Conservation (phyloP, 2,329 filamentous ascomycete species). For the Penicillium sp. region DNA sequence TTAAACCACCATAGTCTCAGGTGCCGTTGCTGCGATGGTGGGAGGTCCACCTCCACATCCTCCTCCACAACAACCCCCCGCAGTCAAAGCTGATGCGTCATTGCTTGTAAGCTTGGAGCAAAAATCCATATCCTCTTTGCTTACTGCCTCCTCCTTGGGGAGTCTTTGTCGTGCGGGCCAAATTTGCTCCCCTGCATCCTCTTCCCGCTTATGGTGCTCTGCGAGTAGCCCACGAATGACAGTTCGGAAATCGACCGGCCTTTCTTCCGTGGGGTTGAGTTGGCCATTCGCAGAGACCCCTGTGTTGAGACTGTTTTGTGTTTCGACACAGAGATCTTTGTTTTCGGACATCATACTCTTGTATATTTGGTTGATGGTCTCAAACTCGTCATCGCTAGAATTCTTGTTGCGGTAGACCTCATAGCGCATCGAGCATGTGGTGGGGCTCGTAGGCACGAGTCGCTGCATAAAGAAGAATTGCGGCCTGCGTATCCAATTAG, state of each 20-base stretch:
- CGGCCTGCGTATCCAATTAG: slow-evolving; percentile 37
- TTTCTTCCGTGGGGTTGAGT: slow-evolving; percentile 61
- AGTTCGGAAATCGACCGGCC: slow-evolving; percentile 57
- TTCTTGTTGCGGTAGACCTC: slow-evolving; percentile 64
- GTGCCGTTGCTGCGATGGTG: slow-evolving; percentile 5
- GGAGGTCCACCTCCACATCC: slow-evolving; percentile 16
- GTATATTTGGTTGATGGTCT: slow-evolving; percentile 58
- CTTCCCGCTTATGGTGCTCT: slow-evolving; percentile 50
- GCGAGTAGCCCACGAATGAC: slow-evolving; percentile 51
- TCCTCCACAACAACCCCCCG: slow-evolving; percentile 25
- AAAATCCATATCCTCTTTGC: slow-evolving; percentile 34
- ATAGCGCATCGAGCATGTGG: slow-evolving; percentile 57
- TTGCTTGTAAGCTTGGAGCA: slow-evolving; percentile 26
- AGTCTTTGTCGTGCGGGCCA: slow-evolving; percentile 51
- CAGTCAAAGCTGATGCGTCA: background rate
- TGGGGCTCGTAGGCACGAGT: slow-evolving; percentile 57
- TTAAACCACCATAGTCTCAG: slow-evolving; percentile 22
- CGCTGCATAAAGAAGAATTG: slow-evolving; percentile 64
- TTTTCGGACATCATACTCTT: slow-evolving; percentile 65
- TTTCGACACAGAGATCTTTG: slow-evolving; percentile 59
- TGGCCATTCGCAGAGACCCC: slow-evolving; percentile 63
- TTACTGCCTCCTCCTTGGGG: slow-evolving; percentile 27
- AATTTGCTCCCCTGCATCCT: slow-evolving; percentile 48
- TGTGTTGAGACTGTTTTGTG: slow-evolving; percentile 60
- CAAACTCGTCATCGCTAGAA: slow-evolving; percentile 58